Percentiles rank a stretch among this genome's conserved stretches.
phyloP scores from a whole-genome alignment of 1,284 basidiomycete species.

The Leccinum griseonigrum region DNA sequence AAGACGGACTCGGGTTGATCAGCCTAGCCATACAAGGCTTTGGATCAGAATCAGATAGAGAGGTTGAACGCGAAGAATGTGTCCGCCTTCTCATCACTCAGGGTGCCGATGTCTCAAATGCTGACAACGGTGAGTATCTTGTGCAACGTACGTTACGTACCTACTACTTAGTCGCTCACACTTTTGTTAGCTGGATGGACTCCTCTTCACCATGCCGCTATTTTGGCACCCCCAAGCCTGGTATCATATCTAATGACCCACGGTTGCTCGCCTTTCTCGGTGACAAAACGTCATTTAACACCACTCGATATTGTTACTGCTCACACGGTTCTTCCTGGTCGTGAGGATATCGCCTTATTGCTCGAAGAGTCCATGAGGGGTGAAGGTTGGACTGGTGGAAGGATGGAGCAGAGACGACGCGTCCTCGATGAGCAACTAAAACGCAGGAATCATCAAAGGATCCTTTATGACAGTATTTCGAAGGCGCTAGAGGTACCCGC shows the following conservation, averaged over 20 bases:
- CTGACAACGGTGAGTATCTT: constrained; percentile 60
- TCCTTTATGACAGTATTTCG: constrained; percentile 53
- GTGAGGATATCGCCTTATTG: constrained; percentile 76
- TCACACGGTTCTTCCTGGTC: constrained; percentile 73
- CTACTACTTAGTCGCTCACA: constrained; percentile 6
- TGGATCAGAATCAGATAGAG: constrained; percentile 76
- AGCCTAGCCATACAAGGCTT: constrained; percentile 83
- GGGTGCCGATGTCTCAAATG: constrained; percentile 64
- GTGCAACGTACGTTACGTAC: not conserved
- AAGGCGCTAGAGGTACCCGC: constrained; percentile 53
- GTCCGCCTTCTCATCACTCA: constrained; percentile 78
- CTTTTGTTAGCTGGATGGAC: constrained; percentile 81
- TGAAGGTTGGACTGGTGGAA: constrained; percentile 69
- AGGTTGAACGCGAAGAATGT: constrained; percentile 85
- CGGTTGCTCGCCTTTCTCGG: constrained; percentile 77
- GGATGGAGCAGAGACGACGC: constrained; percentile 61
- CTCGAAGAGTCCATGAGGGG: constrained; percentile 81
- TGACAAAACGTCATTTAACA: constrained; percentile 75
- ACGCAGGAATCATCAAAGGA: constrained; percentile 50
- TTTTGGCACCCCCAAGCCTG: constrained; percentile 87
- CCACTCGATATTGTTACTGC: constrained; percentile 85
- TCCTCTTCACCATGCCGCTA: constrained; percentile 89
- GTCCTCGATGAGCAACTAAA: constrained; percentile 56
- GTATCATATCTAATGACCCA: constrained; percentile 92
- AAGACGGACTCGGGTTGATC: constrained; percentile 79